Evolutionary conservation across 2,329 filamentous ascomycete genomes (phyloP), one percentile per base, ranked within the genome.

Genomic region (Pseudomassariella vexata): DNA sequence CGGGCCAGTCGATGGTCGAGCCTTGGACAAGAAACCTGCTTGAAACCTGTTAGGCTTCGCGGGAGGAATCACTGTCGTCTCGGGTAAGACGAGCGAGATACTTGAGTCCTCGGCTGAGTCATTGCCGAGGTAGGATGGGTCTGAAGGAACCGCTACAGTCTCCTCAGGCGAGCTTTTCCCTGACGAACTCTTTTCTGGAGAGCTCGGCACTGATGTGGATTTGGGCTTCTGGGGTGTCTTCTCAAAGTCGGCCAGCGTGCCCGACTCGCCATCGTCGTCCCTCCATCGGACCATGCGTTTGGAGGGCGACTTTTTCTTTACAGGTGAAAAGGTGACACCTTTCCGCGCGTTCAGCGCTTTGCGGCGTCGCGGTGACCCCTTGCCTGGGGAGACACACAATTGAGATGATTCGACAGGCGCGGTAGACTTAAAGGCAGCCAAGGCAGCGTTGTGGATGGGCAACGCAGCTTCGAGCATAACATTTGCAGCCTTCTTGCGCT

Each of bases 211-310:
- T 6, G 78, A 74, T 1, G 76, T 73, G 3, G 67, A 66, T 11
- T 74, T 66, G 7, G 72, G 57, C 51, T 81, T 84, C 55, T 88
- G 75, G 1, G 92, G 90, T 3, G 90, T 95, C 60, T 87, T 86
- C 51, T 90, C 85, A 53, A 90, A 95, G 53, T 96, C 92, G 9
- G 85, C 88, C 35, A 96, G 65, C 1, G 82, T 80, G 16, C 88
- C 89, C 31, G 90, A 79, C 50, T 94, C 83, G 3, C 82, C 65
- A 50, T 76, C 86, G 48, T 96, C 92, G 49, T 94, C 88, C 37
- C 86, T 80, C 92, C 92, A 98, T 42, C 90, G 77, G 5, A 98
- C 90, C 27, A 73, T 81, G 38, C 89, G 76, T 59, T 87, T 87
- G 34, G 64, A 55, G 1, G 79, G 75, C 8, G 75, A 70, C 57